These are phyloP conservation scores for Mariannaea elegans DNA, from an alignment of 2,329 filamentous ascomycete species.

Conservation along the genomic window DNA sequence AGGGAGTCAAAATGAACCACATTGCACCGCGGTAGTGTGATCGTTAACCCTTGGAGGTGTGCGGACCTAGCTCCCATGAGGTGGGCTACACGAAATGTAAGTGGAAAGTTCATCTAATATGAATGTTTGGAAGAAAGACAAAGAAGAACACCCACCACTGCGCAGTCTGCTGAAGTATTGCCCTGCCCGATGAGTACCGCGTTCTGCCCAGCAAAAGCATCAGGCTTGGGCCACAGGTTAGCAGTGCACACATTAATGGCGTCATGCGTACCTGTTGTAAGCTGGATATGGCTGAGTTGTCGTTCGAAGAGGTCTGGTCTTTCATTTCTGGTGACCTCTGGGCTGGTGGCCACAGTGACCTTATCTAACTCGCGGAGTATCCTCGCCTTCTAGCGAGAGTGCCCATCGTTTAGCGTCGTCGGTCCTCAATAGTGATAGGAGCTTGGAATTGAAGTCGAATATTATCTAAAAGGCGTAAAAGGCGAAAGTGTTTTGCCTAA, in stretches of 20 bases:
- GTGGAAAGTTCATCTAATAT: no score
- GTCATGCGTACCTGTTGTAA: slow-evolving; percentile 32
- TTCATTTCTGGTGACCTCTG: slow-evolving; percentile 27
- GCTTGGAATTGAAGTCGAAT: slow-evolving; percentile 25
- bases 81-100: neutral
- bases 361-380: slow-evolving; percentile 33
- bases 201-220: slow-evolving; percentile 31
- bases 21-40: slow-evolving; percentile 35
- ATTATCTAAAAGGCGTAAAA: slow-evolving; percentile 26
- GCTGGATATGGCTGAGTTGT: slow-evolving; percentile 32
- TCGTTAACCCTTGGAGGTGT: slow-evolving; percentile 33
- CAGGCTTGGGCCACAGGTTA: slow-evolving; percentile 15
- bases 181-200: slow-evolving; percentile 40
- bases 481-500: slow-evolving; percentile 32
- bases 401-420: slow-evolving; percentile 28
- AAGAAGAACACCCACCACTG: slow-evolving; percentile 30
- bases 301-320: slow-evolving; percentile 30
- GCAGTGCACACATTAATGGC: fast-evolving
- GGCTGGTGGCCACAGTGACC: slow-evolving; percentile 34
- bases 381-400: slow-evolving; percentile 23
- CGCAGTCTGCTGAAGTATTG: slow-evolving; percentile 39
- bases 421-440: slow-evolving; percentile 27
- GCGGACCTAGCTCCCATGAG: slow-evolving; percentile 28
- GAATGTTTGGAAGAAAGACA: fast-evolving
- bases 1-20: slow-evolving; percentile 33